Evolutionary conservation across 2,329 filamentous ascomycete species (phyloP).

Genomic region (Colletotrichum cordylinicola): DNA sequence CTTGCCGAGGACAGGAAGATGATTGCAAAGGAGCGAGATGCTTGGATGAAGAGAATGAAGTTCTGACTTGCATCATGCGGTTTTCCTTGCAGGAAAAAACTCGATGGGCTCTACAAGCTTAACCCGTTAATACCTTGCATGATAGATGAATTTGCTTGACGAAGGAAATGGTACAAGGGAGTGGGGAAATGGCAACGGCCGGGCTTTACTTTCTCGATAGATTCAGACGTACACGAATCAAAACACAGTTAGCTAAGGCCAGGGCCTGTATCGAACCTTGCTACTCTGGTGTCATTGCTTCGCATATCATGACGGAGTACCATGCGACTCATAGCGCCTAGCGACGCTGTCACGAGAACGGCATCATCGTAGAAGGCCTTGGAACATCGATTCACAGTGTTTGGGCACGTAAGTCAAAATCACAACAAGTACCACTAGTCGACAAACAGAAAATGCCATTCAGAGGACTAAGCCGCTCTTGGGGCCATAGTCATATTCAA

Average conservation of each 20-base stretch:
- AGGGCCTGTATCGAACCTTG: neutral
- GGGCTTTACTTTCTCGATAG: neutral
- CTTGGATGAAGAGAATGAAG: conserved; percentile 6
- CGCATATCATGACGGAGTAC: neutral
- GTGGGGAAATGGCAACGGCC: neutral
- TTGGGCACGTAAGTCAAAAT: neutral
- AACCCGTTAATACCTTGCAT: neutral
- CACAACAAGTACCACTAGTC: neutral
- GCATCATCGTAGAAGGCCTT: neutral
- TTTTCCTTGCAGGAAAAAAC: neutral
- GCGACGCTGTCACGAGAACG: neutral
- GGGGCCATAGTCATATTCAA: neutral
- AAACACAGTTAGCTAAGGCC: neutral
- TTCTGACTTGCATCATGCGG: neutral
- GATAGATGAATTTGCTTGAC: neutral
- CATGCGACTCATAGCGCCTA: neutral
- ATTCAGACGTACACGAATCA: neutral
- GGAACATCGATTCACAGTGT: neutral
- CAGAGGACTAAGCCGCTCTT: neutral
- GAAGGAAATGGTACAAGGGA: neutral
- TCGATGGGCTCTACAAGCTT: neutral
- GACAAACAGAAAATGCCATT: conserved; percentile 25
- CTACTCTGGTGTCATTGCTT: neutral
- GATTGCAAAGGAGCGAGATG: conserved; percentile 7
- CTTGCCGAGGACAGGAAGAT: neutral